phyloP scores from a whole-genome alignment of 1,284 basidiomycete genomes.

The Rhodotorula sp. region DNA sequence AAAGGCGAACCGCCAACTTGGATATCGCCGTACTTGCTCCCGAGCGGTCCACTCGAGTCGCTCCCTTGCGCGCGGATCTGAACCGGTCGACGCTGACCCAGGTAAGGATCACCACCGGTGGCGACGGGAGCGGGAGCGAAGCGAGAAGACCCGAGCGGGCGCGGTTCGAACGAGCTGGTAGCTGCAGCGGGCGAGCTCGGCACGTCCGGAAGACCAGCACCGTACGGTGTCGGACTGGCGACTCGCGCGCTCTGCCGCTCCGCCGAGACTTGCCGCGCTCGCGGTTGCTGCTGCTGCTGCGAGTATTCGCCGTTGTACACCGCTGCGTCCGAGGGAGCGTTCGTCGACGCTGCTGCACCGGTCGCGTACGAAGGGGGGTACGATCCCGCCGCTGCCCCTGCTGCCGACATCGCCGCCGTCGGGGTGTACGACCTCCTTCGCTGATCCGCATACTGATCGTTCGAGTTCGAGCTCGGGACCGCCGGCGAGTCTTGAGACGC shows the following conservation, averaged over 20 bases:
- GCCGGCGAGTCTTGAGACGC: neutral
- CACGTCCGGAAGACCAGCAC: neutral
- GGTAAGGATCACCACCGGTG: neutral
- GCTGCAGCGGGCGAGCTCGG: neutral
- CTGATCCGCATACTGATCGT: neutral
- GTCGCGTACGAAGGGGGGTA: neutral
- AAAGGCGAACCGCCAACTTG: slow-evolving; percentile 20
- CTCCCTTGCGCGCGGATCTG: slow-evolving; percentile 17
- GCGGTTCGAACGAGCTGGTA: slow-evolving; percentile 15
- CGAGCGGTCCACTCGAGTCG: slow-evolving; percentile 18
- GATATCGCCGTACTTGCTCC: slow-evolving; percentile 37
- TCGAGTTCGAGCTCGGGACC: neutral
- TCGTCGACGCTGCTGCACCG: no score
- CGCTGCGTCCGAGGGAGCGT: neutral
- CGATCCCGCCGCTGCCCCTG: neutral
- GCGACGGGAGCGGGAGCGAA: no score
- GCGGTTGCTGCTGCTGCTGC: neutral
- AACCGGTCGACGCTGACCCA: slow-evolving; percentile 18
- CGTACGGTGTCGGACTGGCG: neutral
- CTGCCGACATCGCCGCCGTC: no score
- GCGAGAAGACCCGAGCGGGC: slow-evolving; percentile 5
- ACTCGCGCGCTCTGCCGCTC: no score
- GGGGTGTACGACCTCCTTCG: neutral
- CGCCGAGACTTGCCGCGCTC: neutral
- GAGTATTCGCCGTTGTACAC: neutral